Conservation (phyloP, 306 rosid genomes). For the Ochetophila trinervis region DNA sequence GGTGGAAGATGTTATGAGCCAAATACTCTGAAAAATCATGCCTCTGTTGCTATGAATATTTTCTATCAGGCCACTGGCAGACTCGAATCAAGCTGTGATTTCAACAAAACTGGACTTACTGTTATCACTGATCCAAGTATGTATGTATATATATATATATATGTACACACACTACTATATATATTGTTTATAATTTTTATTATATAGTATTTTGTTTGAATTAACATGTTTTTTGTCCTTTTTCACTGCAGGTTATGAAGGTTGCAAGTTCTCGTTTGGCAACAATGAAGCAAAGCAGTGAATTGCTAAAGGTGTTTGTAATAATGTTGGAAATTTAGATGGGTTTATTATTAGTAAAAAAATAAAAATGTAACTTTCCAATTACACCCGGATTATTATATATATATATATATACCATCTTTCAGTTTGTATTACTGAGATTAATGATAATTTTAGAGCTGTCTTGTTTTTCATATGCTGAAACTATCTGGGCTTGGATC, state of each 20-base stretch:
- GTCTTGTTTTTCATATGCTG: too few relatives aligned
- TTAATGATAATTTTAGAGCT: too few relatives aligned
- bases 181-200: too few relatives aligned
- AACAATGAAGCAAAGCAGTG: not conserved
- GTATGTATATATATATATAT: not conserved
- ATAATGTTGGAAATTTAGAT: too few relatives aligned
- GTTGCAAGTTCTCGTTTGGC: constrained; percentile 7
- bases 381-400: too few relatives aligned
- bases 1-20: constrained; percentile 25
- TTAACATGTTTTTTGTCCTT: not conserved
- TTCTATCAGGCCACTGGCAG: constrained; percentile 27
- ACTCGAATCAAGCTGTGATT: constrained; percentile 31
- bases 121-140: constrained; percentile 38
- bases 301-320: not conserved
- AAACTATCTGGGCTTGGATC: too few relatives aligned
- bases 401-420: too few relatives aligned
- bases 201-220: too few relatives aligned
- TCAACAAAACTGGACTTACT: constrained; percentile 24
- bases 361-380: too few relatives aligned
- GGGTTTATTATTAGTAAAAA: too few relatives aligned
- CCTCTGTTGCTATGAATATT: constrained; percentile 48
- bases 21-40: constrained; percentile 19
- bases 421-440: too few relatives aligned
- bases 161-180: too few relatives aligned
- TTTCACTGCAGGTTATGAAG: constrained; percentile 9